A percentile compares a stretch with the other conserved stretches of the same genome.
Evolutionary conservation across 192 early-diverging fungal species (phyloP).

Genomic region (Coemansia sp.): DNA sequence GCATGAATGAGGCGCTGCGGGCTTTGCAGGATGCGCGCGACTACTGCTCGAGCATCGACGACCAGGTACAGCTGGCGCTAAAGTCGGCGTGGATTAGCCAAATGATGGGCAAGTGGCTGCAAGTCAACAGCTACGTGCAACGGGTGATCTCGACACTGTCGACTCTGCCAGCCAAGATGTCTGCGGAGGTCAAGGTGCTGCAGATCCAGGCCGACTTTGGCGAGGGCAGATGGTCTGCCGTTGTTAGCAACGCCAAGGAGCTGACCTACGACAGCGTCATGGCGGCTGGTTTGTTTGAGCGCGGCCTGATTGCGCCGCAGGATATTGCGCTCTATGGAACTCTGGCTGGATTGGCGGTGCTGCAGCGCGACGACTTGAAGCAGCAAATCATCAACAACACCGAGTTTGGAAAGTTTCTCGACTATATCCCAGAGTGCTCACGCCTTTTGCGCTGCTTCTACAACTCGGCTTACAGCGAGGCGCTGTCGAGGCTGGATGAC

Average conservation of each 20-base stretch:
- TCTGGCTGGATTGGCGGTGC: conserved; percentile 33
- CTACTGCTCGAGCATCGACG: conserved; percentile 18
- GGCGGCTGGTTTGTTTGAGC: conserved; percentile 10
- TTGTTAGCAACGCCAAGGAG: not conserved
- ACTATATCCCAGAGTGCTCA: conserved; percentile 43
- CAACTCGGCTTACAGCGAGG: conserved; percentile 30
- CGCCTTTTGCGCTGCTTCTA: conserved; percentile 36
- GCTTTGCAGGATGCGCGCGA: conserved; percentile 32
- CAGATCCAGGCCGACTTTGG: conserved; percentile 33
- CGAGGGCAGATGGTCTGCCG: conserved; percentile 30
- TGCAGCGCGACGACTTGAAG: conserved; percentile 32
- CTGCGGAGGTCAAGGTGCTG: conserved; percentile 21
- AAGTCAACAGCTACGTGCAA: conserved; percentile 31
- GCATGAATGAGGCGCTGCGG: conserved; percentile 23
- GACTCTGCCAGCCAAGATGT: conserved; percentile 3
- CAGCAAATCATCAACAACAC: conserved; percentile 21
- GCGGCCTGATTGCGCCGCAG: conserved; percentile 12
- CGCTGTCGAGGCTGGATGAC: conserved; percentile 19
- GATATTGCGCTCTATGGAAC: conserved; percentile 53
- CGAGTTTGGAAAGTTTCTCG: conserved; percentile 41
- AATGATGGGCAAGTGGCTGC: conserved; percentile 34
- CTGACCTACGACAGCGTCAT: conserved; percentile 9
- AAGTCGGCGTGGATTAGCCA: conserved; percentile 24
- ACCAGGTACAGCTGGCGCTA: conserved; percentile 26
- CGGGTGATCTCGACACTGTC: conserved; percentile 16